These are phyloP conservation scores for Plenodomus biglobosus DNA, from an alignment of 2,329 filamentous ascomycete genomes.

Conservation along the genomic window DNA sequence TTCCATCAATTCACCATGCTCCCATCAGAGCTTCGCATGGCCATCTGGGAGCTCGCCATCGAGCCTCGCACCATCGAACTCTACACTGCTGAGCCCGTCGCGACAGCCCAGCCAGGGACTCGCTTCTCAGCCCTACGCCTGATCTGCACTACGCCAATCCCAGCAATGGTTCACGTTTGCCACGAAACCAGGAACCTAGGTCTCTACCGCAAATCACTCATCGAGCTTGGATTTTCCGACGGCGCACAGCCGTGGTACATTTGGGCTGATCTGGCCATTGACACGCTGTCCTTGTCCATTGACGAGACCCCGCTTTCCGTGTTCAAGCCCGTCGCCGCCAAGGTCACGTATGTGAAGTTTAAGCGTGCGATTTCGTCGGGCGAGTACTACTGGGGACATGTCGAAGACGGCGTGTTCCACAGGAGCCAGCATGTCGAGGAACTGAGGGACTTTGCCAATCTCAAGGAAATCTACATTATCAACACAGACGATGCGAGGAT, in stretches of 20 bases:
- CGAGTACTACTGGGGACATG: background rate
- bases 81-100: background rate
- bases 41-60: slow-evolving; percentile 12
- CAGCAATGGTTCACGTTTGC: background rate
- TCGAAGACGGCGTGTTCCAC: background rate
- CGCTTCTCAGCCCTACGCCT: background rate
- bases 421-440: background rate
- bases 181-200: background rate
- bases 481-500: background rate
- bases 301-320: background rate
- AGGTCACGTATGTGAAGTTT: background rate
- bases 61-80: slow-evolving; percentile 11
- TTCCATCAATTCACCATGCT: slow-evolving; percentile 11
- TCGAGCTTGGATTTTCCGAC: background rate
- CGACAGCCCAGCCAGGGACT: background rate
- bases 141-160: background rate
- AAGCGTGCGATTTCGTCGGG: background rate
- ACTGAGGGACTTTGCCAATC: background rate
- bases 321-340: background rate
- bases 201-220: background rate
- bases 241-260: background rate
- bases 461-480: background rate
- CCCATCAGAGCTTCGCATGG: slow-evolving; percentile 7
- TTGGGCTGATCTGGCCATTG: background rate
- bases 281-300: background rate